A percentile compares a stretch with the other conserved stretches of the same genome.
These are phyloP conservation scores for Viola pubescens DNA, from an alignment of 441 rosid species.

Conservation along the genomic window DNA sequence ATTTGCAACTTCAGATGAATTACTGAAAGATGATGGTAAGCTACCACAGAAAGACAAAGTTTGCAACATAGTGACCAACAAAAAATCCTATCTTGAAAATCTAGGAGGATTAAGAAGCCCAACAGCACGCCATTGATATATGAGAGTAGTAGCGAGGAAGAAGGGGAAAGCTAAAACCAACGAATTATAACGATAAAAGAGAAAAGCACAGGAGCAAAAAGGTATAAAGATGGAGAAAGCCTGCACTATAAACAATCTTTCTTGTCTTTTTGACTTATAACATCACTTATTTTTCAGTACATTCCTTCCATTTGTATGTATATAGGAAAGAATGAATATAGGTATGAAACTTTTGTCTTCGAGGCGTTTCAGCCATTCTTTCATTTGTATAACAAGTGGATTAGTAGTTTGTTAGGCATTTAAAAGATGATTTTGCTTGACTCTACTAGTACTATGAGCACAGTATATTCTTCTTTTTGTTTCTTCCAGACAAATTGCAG, in stretches of 20 bases:
- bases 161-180: slow-evolving; percentile 5
- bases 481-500: too few species aligned
- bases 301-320: slow-evolving; percentile 21
- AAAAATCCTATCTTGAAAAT: slow-evolving; percentile 72
- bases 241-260: background rate
- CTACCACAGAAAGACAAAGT: slow-evolving; percentile 26
- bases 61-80: slow-evolving; percentile 32
- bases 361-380: slow-evolving; percentile 11
- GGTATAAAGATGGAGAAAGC: slow-evolving; percentile 11
- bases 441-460: too few species aligned
- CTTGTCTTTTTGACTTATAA: slow-evolving; percentile 8
- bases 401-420: slow-evolving; percentile 14
- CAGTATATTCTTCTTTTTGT: too few species aligned
- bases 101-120: slow-evolving; percentile 74
- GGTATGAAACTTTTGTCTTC: slow-evolving; percentile 8
- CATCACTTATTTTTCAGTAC: slow-evolving; percentile 10
- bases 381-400: slow-evolving; percentile 12
- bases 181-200: background rate
- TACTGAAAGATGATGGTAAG: slow-evolving; percentile 30
- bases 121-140: slow-evolving; percentile 54
- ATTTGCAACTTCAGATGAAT: slow-evolving; percentile 20
- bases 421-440: too few species aligned
- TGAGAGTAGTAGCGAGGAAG: slow-evolving; percentile 10
- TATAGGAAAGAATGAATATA: slow-evolving; percentile 21
- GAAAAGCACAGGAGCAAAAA: background rate